Evolutionary conservation across 768 basidiomycete genomes (phyloP), one percentile per base, ranked within the genome.

Genomic region (Leccinum uliginosum): DNA sequence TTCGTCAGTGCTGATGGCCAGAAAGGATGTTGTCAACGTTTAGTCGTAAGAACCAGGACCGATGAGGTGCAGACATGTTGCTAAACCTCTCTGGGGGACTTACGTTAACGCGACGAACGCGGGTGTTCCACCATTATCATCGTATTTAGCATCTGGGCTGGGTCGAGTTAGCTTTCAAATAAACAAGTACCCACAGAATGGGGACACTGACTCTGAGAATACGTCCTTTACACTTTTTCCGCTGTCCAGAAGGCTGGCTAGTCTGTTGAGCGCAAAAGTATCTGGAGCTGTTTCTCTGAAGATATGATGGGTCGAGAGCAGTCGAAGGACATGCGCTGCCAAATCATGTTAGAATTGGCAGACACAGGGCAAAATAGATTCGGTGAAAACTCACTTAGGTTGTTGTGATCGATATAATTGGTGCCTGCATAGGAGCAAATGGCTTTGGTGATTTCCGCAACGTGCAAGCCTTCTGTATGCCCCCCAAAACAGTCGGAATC

Each of bases 291-390:
- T 75, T 69, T 93, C 91, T 43, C 79, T 77, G 30, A 88, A 75
- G 52, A 91, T 80, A 67, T 91, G 89, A 65, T 90, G 87, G 0
- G 89, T 89, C 11, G 89, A 88, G 46, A 92, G 79, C 23, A 91
- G 76, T 45, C 90, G 85, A 40, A 93, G 78, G 32, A 82, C 79
- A 64, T 91, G 90, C 4, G 83, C 89, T 90, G 17, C 29, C 5
- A 19, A 24, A 45, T 6, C 29, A 48, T 14, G 21, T 51, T 8
- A 47, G 35, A 3, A 27, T 49, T 29, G 6, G 23, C 23, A 43
- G 10, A 8, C 1, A 10, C 15, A 6, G 3, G 15, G 19, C 11
- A 40, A 40, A 27, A 23, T 10, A 14, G 15, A 54, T 26, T 26
- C 0, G 26, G 29, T 10, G 19, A 19, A 23, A 35, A 1, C 59